Base-by-base conservation (phyloP, 2,329 filamentous ascomycete genomes). In the Orbilia brochopaga region DNA sequence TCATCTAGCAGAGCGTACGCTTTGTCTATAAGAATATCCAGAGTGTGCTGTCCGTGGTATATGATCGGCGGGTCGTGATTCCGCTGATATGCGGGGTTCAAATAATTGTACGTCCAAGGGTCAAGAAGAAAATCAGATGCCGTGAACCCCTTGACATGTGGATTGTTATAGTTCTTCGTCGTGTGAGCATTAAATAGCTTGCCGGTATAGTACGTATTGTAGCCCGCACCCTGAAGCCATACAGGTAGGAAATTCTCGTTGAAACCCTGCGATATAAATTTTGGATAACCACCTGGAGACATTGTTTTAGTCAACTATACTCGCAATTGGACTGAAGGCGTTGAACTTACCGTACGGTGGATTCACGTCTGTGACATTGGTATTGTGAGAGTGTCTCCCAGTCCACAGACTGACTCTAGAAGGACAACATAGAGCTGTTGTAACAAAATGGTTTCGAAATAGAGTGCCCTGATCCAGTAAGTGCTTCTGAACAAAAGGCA, bases 181-280 rank as follows among this genome's bases (percentile, higher is more conserved):
- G 81, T 84, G 57, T 90, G 87, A 0, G 83, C 81, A 74, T 91
- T 91, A 79, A 88, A 88, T 2, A 90, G 80, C 76, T 91, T 91
- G n/a, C 87, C 89, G 0, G 85, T 85, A 75, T 90, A 91, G 76
- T 89, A 90, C 0, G 88, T 90, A 74, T 85, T 85, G 76, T 90
- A 90, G 0, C 87, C 88, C 0, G 84, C 85, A 2, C 84, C 78
- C 74, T 90, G 86, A n/a, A 91, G 79, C 88, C 88, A 91, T 0
- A 90, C 77, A 0, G 88, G 88, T 0, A 91, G 82, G 70, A 88
- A 90, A 37, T 87, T 83, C 0, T 87, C 83, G 66, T 90, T 89
- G 69, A 86, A 82, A 0, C 88, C 88, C 58, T 88, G 82, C 1
- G 80, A 80, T 13, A 90, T 79, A 63, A 90, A 88, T 75, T 90